Evolutionary conservation across 495 filamentous ascomycete species (phyloP).

Genomic region (Hamigera avellanea): DNA sequence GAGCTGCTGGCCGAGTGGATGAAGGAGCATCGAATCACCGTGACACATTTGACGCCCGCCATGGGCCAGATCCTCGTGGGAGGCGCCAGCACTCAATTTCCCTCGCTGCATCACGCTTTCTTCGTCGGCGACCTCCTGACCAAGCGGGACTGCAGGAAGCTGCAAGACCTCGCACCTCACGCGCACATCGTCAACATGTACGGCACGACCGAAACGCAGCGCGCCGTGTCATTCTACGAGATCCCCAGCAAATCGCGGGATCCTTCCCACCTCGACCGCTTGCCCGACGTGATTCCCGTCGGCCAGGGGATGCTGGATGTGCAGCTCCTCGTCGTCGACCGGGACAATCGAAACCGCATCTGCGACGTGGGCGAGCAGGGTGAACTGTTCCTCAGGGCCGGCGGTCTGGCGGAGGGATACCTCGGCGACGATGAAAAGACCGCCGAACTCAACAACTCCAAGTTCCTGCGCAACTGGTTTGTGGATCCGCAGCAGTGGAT

Average conservation of each 20-base stretch:
- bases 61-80: conserved; percentile 93
- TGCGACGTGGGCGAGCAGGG: conserved; percentile 77
- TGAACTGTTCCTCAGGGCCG: conserved; percentile 83
- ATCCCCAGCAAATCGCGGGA: conserved; percentile 60
- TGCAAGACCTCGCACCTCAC: conserved; percentile 70
- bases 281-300: conserved; percentile 74
- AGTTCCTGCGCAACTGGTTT: conserved; percentile 89
- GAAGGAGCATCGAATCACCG: conserved; percentile 61
- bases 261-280: conserved; percentile 53
- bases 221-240: conserved; percentile 80
- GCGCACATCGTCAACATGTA: conserved; percentile 83
- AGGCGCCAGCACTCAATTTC: conserved; percentile 66
- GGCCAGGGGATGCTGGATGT: conserved; percentile 90
- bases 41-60: conserved; percentile 87
- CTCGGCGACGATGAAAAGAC: no score
- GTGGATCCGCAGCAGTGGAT: conserved; percentile 64
- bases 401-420: conserved; percentile 82
- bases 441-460: conserved; percentile 56
- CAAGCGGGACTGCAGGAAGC: conserved; percentile 70
- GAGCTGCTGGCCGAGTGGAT: conserved; percentile 91
- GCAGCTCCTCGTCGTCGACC: conserved; percentile 82
- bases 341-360: conserved; percentile 55
- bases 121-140: conserved; percentile 91
- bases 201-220: conserved; percentile 81
- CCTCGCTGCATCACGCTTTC: conserved; percentile 68